These are phyloP conservation scores for Tricholoma bakamatsutake DNA, from an alignment of 768 basidiomycete genomes.

Conservation along the genomic window DNA sequence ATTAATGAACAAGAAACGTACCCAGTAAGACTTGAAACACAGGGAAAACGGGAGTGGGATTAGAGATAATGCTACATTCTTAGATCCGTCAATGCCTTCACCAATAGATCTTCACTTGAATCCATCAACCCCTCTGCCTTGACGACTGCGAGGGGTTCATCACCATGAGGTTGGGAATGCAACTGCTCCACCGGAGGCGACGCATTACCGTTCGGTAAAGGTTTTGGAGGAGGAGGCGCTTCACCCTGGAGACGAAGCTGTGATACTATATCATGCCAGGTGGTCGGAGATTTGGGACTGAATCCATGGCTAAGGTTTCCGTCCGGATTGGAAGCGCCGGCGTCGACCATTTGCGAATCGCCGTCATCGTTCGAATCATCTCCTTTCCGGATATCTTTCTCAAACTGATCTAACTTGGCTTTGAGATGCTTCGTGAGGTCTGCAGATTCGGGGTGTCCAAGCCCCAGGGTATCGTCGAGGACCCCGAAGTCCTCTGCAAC, in stretches of 20 bases:
- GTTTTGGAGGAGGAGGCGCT: slow-evolving; percentile 40
- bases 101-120: slow-evolving; percentile 52
- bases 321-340: slow-evolving; percentile 17
- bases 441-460: slow-evolving; percentile 35
- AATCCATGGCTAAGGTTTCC: slow-evolving; percentile 9
- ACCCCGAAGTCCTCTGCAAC: slow-evolving; percentile 29
- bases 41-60: slow-evolving; percentile 10
- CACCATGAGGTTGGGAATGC: slow-evolving; percentile 43
- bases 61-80: slow-evolving; percentile 12
- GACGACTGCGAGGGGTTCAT: slow-evolving; percentile 46
- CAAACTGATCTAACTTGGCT: slow-evolving; percentile 59
- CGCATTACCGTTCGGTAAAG: slow-evolving; percentile 41
- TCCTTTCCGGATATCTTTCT: slow-evolving; percentile 37
- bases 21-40: slow-evolving; percentile 14
- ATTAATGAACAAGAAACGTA: slow-evolving; percentile 17
- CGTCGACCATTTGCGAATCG: slow-evolving; percentile 25
- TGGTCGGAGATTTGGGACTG: background rate
- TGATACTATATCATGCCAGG: too few species aligned
- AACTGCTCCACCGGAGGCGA: slow-evolving; percentile 42
- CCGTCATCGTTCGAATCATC: slow-evolving; percentile 33
- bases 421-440: slow-evolving; percentile 55
- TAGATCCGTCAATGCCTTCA: slow-evolving; percentile 22
- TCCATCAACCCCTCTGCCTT: slow-evolving; percentile 63
- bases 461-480: slow-evolving; percentile 43
- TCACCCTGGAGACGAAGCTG: slow-evolving; percentile 31